Conservation (phyloP, 2,329 filamentous ascomycete genomes). For the Scedosporium dehoogii region DNA sequence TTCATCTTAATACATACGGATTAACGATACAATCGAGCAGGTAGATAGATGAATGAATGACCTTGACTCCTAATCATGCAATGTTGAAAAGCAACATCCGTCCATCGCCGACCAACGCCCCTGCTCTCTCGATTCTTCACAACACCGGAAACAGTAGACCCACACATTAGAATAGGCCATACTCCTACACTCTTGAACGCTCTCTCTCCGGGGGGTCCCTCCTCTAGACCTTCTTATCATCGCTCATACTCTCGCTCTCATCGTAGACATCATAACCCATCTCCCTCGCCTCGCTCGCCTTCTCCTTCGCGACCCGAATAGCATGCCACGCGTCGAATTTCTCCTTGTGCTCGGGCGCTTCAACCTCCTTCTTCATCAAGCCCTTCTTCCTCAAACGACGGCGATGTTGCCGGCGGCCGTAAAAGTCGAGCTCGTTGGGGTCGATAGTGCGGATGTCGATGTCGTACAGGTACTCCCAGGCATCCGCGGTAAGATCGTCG, state of each 20-base stretch:
- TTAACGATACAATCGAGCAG: too few species aligned
- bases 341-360: slow-evolving; percentile 28
- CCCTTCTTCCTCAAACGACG: slow-evolving; percentile 41
- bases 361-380: slow-evolving; percentile 24
- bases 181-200: neutral
- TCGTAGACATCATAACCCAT: slow-evolving; percentile 28
- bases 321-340: slow-evolving; percentile 35
- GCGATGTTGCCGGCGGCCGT: slow-evolving; percentile 36
- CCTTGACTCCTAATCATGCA: too few species aligned
- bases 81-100: too few species aligned
- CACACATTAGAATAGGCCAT: neutral
- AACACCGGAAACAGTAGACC: too few species aligned
- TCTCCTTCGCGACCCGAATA: slow-evolving; percentile 28
- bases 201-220: neutral
- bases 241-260: slow-evolving; percentile 16
- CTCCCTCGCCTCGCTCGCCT: slow-evolving; percentile 26
- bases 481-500: slow-evolving; percentile 36
- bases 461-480: slow-evolving; percentile 33
- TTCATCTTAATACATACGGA: too few species aligned
- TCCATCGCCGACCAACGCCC: too few species aligned
- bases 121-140: too few species aligned
- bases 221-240: neutral
- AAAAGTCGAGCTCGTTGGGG: slow-evolving; percentile 31
- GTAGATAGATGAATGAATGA: too few species aligned
- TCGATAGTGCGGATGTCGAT: slow-evolving; percentile 34